These are phyloP conservation scores for Colletotrichum sp. DNA, from an alignment of 2,329 filamentous ascomycete species.

Conservation along the genomic window DNA sequence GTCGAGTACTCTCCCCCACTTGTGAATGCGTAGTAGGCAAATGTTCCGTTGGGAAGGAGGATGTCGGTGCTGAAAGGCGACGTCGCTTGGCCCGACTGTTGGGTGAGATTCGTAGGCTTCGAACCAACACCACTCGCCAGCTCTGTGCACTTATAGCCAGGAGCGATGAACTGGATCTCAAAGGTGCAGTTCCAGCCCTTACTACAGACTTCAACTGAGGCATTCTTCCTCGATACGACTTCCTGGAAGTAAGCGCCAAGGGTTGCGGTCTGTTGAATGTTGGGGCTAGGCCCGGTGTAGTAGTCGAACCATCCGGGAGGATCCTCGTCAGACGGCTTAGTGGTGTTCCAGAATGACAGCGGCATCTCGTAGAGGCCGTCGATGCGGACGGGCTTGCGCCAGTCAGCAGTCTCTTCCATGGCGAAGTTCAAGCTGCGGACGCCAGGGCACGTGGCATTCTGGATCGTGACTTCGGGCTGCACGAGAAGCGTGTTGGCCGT, in stretches of 20 bases:
- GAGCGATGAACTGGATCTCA: conserved; percentile 33
- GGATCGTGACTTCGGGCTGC: conserved; percentile 21
- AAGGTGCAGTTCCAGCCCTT: conserved; percentile 40
- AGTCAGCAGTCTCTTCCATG: conserved; percentile 36
- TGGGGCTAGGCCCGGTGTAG: conserved; percentile 29
- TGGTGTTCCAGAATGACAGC: conserved; percentile 36
- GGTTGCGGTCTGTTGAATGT: conserved; percentile 29
- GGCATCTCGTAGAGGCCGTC: conserved; percentile 30
- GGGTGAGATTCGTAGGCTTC: conserved; percentile 23
- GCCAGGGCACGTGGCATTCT: conserved; percentile 31
- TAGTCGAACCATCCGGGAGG: conserved; percentile 34
- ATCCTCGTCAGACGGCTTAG: conserved; percentile 24
- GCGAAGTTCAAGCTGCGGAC: conserved; percentile 37
- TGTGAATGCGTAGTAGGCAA: conserved; percentile 33
- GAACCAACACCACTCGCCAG: conserved; percentile 30
- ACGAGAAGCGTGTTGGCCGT: conserved; percentile 41
- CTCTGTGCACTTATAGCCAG: conserved; percentile 39
- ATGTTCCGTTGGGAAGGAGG: conserved; percentile 30
- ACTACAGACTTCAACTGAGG: conserved; percentile 34
- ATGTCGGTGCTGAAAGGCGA: conserved; percentile 31
- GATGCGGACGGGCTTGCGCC: conserved; percentile 33
- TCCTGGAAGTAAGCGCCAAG: conserved; percentile 29
- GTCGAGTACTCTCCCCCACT: conserved; percentile 30
- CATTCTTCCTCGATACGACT: conserved; percentile 26
- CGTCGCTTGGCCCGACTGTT: conserved; percentile 23